A percentile compares a stretch with the other conserved stretches of the same genome.
Conservation (phyloP, 1,284 basidiomycete species). For the Papiliotrema laurentii region DNA sequence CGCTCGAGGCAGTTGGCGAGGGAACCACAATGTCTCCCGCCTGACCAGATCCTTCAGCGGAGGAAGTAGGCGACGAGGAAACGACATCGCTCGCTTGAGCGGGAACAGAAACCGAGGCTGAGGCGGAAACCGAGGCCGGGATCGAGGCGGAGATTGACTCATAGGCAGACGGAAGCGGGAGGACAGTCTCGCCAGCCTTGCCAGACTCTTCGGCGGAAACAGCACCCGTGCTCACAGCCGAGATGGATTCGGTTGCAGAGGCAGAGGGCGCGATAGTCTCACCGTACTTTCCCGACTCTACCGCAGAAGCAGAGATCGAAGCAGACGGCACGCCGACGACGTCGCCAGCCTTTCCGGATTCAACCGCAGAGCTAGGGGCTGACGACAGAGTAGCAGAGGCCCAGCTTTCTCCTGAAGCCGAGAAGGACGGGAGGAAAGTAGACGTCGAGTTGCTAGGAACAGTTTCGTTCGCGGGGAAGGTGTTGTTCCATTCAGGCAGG, state of each 20-base stretch:
- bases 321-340: slow-evolving; percentile 1
- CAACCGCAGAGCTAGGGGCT: background rate
- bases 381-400: background rate
- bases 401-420: background rate
- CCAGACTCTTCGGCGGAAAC: background rate
- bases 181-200: background rate
- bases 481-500: background rate
- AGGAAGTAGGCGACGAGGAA: background rate
- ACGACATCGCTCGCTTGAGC: too few species aligned
- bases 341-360: background rate
- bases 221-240: too few species aligned
- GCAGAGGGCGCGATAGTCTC: background rate
- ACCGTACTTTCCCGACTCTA: background rate
- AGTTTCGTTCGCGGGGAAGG: background rate
- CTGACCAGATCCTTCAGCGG: background rate
- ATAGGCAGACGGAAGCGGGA: too few species aligned
- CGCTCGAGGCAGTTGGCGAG: background rate
- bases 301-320: slow-evolving; percentile 7
- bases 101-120: too few species aligned
- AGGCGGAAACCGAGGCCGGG: slow-evolving; percentile 4
- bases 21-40: background rate
- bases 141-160: too few species aligned
- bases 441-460: background rate
- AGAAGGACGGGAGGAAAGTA: background rate
- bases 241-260: slow-evolving; percentile 1